Evolutionary conservation across 1,139 yeast species (phyloP), one percentile per base, ranked within the genome.

Genomic region (Debaryomyces sp.): DNA sequence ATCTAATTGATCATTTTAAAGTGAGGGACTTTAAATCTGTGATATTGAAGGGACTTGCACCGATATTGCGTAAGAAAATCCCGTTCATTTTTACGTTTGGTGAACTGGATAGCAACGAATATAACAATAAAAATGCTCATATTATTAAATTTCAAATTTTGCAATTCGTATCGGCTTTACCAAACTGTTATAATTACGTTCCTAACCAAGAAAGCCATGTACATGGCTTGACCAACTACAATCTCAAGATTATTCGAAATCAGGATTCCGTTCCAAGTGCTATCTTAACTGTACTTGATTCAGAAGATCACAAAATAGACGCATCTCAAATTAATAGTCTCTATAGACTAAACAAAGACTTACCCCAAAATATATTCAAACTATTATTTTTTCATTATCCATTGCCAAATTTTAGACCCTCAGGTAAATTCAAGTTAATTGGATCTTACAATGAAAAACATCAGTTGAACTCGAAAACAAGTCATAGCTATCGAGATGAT

Each of bases 361-460:
- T 53, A 35, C 35, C 45, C 15, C 49, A 46, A 18, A 39, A 54
- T 21, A 47, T 57, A 27, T 69, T 65, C 52, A 73, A 72, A 55
- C 56, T 75, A 30, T 54, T 72, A n/a, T 80, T 80, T 53, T 75
- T 78, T 59, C 83, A 80, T 59, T 69, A 68, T 50, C 85, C 85
- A 1, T 66, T 80, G 26, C 78, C 80, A 2, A 80, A 80, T 57
- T 80, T 73, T 58, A 67, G 85, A 41, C 84, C 84, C 4, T 57
- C 54, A 9, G 81, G 80, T 0, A 66, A 66, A 36, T 80, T 80
- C 56, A 72, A 75, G 52, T 68, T 80, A 39, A 71, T 80, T 29
- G 84, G 85, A 0, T 53, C 66, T 6, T 80, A 78, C 54, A 73
- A 77, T 53, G 80, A 78, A 52, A 78, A 77, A 53, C 76, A 70